These are phyloP conservation scores for Metschnikowia noctiluminum DNA, from an alignment of 805 yeast genomes.

Conservation along the genomic window DNA sequence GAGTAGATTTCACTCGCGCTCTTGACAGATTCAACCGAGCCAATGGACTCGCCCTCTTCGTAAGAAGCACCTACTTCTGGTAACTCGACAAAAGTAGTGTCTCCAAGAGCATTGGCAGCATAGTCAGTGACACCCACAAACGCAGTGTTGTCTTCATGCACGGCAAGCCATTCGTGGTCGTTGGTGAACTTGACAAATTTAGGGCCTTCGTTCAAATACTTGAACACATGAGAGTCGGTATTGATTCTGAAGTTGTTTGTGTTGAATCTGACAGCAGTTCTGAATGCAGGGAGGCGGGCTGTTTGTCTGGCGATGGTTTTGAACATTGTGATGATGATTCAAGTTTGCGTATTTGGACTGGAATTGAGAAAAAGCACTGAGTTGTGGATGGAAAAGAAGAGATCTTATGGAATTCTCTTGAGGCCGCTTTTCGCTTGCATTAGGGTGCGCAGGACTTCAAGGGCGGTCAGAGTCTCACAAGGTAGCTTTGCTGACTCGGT, in stretches of 20 bases:
- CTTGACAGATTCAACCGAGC: constrained; percentile 93
- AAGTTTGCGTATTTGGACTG: neutral
- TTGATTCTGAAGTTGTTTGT: constrained; percentile 33
- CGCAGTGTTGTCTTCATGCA: constrained; percentile 76
- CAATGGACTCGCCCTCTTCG: constrained; percentile 76
- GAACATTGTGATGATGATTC: constrained; percentile 11
- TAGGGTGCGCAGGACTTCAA: constrained; percentile 1
- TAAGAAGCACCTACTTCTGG: constrained; percentile 67
- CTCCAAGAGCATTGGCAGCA: constrained; percentile 96
- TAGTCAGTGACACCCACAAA: constrained; percentile 90
- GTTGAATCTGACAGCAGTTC: constrained; percentile 23
- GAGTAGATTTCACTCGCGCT: constrained; percentile 89
- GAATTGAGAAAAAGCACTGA: neutral
- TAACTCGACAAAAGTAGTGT: constrained; percentile 89
- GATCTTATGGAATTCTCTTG: neutral
- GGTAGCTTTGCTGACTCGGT: no score
- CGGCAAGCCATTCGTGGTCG: constrained; percentile 95
- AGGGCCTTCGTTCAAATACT: constrained; percentile 43
- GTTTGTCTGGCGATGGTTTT: constrained; percentile 17
- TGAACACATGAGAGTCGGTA: constrained; percentile 37
- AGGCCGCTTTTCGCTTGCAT: neutral
- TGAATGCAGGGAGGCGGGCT: constrained; percentile 12
- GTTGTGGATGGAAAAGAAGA: neutral
- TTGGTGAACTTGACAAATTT: constrained; percentile 62
- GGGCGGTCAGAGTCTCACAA: no score